phyloP scores from a whole-genome alignment of 1,139 yeast species.

The Yamadazyma dendronema region DNA sequence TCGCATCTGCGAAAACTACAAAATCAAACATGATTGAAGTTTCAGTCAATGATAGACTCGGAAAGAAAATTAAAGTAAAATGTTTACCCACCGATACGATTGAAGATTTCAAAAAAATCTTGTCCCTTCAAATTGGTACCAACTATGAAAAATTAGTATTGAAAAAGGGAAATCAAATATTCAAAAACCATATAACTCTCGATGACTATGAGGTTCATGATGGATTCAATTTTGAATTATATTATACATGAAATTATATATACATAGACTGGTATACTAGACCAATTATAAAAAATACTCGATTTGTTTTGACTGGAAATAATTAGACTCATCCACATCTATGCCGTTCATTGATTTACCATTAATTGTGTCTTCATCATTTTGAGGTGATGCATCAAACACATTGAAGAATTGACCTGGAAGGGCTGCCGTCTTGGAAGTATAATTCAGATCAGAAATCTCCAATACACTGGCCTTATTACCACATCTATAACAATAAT shows the following conservation, averaged over 20 bases:
- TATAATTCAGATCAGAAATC: constrained; percentile 41
- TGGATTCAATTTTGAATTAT: constrained; percentile 84
- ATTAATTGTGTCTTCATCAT: constrained; percentile 44
- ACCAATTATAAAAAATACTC: constrained; percentile 65
- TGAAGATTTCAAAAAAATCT: constrained; percentile 87
- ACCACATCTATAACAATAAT: constrained; percentile 95
- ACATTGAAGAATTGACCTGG: constrained; percentile 73
- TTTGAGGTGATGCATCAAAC: constrained; percentile 96
- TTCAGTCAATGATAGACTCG: constrained; percentile 55
- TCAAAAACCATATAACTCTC: constrained; percentile 84
- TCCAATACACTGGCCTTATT: constrained; percentile 93
- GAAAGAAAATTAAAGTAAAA: constrained; percentile 84
- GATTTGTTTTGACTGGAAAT: constrained; percentile 44
- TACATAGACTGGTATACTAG: too few relatives aligned
- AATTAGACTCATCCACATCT: constrained; percentile 19
- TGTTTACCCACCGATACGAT: constrained; percentile 82
- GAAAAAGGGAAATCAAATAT: constrained; percentile 76
- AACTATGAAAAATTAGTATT: constrained; percentile 60
- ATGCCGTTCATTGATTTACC: constrained; percentile 44
- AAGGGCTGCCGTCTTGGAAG: constrained; percentile 18
- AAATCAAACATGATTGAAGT: constrained; percentile 27
- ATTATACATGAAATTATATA: constrained; percentile 54
- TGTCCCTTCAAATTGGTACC: constrained; percentile 82
- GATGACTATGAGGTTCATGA: constrained; percentile 94
- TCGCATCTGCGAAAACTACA: not conserved